These are phyloP conservation scores for Podospora bellae-mahoneyi DNA, from an alignment of 495 filamentous ascomycete genomes.

Conservation along the genomic window DNA sequence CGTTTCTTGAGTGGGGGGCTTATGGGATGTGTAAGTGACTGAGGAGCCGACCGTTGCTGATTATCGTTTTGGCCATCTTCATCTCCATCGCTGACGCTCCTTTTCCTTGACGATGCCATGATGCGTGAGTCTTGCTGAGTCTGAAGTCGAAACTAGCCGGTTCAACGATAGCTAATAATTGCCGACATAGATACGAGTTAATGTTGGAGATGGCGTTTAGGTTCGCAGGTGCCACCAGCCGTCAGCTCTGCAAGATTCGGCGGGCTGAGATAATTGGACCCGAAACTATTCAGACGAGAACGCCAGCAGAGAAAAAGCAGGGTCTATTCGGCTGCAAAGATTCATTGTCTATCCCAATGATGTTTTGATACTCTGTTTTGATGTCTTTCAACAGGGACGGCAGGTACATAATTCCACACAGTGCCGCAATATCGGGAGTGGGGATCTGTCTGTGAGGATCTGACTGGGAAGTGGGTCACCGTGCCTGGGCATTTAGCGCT, in stretches of 20 bases:
- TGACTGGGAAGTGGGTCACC: slow-evolving; percentile 5
- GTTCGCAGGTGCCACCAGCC: not conserved
- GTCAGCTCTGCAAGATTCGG: not conserved
- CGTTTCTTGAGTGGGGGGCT: slow-evolving; percentile 41
- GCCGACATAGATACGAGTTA: too few relatives aligned
- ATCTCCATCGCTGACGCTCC: slow-evolving; percentile 1
- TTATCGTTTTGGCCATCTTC: not conserved
- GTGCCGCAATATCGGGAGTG: not conserved
- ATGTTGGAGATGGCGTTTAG: not conserved
- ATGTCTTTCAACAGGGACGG: not conserved
- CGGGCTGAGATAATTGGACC: not conserved
- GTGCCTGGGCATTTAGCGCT: slow-evolving; percentile 11
- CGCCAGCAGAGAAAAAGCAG: not conserved
- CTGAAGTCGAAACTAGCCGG: not conserved
- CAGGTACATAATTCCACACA: not conserved
- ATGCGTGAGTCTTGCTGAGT: not conserved
- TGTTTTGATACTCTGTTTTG: not conserved
- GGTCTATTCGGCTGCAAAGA: not conserved
- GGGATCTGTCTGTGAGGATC: not conserved
- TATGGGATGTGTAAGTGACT: slow-evolving; percentile 38
- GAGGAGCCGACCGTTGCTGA: slow-evolving; percentile 11
- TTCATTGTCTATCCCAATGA: not conserved
- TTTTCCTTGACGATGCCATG: slow-evolving; percentile 22
- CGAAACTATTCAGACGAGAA: not conserved
- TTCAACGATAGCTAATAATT: not conserved